Conservation (phyloP, 257 asterid species). For the Gardenia jasminoides region DNA sequence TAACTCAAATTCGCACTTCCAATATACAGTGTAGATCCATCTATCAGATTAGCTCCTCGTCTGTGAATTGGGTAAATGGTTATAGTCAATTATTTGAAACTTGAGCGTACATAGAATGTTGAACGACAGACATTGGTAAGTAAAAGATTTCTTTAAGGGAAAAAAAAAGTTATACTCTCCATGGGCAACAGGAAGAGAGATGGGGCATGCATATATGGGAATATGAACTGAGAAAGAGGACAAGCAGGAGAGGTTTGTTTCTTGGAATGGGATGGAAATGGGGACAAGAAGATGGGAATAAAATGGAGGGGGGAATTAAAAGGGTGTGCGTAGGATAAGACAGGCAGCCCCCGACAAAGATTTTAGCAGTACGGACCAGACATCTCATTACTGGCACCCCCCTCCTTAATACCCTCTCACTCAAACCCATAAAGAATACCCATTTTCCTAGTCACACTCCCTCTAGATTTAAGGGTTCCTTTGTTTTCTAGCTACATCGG, state of each 20-base stretch:
- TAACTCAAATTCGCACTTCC: too few relatives aligned
- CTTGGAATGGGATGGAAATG: constrained; percentile 23
- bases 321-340: constrained; percentile 26
- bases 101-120: neutral
- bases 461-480: constrained; percentile 31
- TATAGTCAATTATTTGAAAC: too few relatives aligned
- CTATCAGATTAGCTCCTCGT: neutral
- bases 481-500: constrained; percentile 25
- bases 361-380: constrained; percentile 44
- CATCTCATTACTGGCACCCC: constrained; percentile 14
- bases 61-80: neutral
- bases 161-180: neutral
- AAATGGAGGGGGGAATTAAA: constrained; percentile 5
- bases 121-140: neutral
- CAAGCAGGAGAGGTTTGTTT: constrained; percentile 31
- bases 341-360: constrained; percentile 45
- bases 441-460: constrained; percentile 17
- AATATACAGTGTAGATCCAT: too few relatives aligned
- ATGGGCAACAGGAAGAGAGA: neutral
- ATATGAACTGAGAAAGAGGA: constrained; percentile 33
- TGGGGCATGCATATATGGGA: constrained; percentile 10
- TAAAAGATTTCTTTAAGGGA: neutral
- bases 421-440: constrained; percentile 12
- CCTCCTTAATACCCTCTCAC: constrained; percentile 20
- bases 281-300: constrained; percentile 20